Evolutionary conservation across 129 eudicot species (phyloP).

Genomic region (Ambrosia trifida): DNA sequence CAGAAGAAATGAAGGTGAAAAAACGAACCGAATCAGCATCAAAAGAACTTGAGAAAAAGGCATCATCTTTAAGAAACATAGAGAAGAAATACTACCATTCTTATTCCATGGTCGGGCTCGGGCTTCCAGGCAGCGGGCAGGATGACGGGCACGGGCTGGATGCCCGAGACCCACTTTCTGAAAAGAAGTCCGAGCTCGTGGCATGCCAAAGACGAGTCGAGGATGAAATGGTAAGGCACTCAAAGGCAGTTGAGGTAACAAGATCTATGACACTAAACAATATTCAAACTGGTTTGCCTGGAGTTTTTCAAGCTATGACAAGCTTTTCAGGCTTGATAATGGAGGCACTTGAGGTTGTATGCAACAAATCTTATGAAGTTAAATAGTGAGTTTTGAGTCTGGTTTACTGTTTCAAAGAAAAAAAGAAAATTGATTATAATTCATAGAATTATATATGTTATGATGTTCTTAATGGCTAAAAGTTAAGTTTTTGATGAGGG

Average conservation of each 20-base stretch:
- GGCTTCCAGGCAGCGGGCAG: conserved; percentile 60
- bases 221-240: conserved; percentile 81
- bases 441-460: conserved; percentile 31
- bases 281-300: conserved; percentile 90
- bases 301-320: conserved; percentile 92
- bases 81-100: conserved; percentile 89
- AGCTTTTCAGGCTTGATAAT: conserved; percentile 79
- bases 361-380: conserved; percentile 75
- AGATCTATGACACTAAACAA: conserved; percentile 91
- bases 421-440: neutral
- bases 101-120: conserved; percentile 87
- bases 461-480: conserved; percentile 35
- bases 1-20: conserved; percentile 80
- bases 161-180: conserved; percentile 86
- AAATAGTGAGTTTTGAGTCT: conserved; percentile 39
- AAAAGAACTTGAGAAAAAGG: conserved; percentile 90
- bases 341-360: conserved; percentile 74
- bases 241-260: conserved; percentile 93
- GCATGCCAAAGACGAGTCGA: conserved; percentile 89
- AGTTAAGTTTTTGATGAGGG: conserved; percentile 45
- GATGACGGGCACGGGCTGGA: conserved; percentile 72
- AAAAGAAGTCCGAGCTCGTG: conserved; percentile 78
- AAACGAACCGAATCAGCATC: conserved; percentile 74
- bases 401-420: neutral
- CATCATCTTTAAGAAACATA: conserved; percentile 71